Conservation (phyloP, 805 yeast genomes). For the Suhomyces pyralidae region DNA sequence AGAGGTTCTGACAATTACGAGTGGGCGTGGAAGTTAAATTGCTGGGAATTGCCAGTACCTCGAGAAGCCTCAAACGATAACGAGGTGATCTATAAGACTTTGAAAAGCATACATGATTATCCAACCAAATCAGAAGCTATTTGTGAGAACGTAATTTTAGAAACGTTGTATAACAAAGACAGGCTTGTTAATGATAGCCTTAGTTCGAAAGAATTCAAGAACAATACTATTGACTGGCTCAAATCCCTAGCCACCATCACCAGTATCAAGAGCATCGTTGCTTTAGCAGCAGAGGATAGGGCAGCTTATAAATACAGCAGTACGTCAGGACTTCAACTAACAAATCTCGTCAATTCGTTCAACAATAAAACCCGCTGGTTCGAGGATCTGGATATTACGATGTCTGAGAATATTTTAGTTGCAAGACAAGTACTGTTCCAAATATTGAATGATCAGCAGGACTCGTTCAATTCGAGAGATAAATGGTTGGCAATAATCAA, state of each 20-base stretch:
- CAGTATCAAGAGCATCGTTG: slow-evolving; percentile 17
- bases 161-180: slow-evolving; percentile 14
- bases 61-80: slow-evolving; percentile 33
- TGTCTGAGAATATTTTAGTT: slow-evolving; percentile 43
- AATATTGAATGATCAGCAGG: slow-evolving; percentile 16
- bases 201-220: slow-evolving; percentile 15
- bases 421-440: slow-evolving; percentile 41
- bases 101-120: slow-evolving; percentile 46
- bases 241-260: slow-evolving; percentile 27
- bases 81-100: slow-evolving; percentile 49
- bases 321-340: slow-evolving; percentile 7
- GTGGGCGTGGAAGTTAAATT: slow-evolving; percentile 73
- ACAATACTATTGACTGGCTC: slow-evolving; percentile 15
- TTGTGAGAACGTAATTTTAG: slow-evolving; percentile 19
- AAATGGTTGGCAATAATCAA: slow-evolving; percentile 21
- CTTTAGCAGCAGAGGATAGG: not conserved
- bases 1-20: slow-evolving; percentile 37
- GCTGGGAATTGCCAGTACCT: slow-evolving; percentile 70
- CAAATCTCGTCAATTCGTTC: slow-evolving; percentile 10
- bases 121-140: slow-evolving; percentile 14
- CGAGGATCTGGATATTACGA: slow-evolving; percentile 26
- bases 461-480: not conserved
- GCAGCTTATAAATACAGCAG: not conserved
- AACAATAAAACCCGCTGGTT: slow-evolving; percentile 35
- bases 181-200: slow-evolving; percentile 5